Conservation (phyloP, 2,329 filamentous ascomycete species). For the Thielaviopsis musarum region DNA sequence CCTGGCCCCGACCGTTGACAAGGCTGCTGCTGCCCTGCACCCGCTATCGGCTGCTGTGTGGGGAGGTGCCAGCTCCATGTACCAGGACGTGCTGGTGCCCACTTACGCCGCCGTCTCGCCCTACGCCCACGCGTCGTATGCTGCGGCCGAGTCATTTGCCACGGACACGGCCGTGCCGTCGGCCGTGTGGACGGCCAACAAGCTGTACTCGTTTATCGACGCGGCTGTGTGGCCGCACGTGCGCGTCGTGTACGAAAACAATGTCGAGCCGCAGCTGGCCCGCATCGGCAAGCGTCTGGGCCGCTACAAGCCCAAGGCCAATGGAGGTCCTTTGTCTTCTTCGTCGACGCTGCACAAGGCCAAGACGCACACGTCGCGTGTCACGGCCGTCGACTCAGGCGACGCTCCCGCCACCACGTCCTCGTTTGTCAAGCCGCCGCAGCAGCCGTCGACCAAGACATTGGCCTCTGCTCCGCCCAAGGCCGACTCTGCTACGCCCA, state of each 20-base stretch:
- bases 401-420: constrained; percentile 11
- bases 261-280: constrained; percentile 86
- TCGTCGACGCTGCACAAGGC: constrained; percentile 16
- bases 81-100: constrained; percentile 57
- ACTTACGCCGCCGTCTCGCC: constrained; percentile 59
- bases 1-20: constrained; percentile 58
- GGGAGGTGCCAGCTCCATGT: constrained; percentile 48
- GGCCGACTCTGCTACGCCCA: constrained; percentile 17
- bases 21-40: constrained; percentile 35
- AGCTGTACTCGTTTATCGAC: constrained; percentile 53
- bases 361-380: constrained; percentile 16
- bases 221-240: constrained; percentile 67
- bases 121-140: constrained; percentile 54
- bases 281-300: constrained; percentile 84
- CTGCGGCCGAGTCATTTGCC: constrained; percentile 47
- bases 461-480: constrained; percentile 12
- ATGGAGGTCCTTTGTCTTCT: constrained; percentile 13
- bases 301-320: constrained; percentile 42
- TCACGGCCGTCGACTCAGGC: constrained; percentile 15
- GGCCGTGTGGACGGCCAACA: constrained; percentile 52
- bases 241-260: constrained; percentile 67
- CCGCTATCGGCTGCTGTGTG: constrained; percentile 59
- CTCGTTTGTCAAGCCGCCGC: constrained; percentile 11
- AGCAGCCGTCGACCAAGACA: constrained; percentile 15
- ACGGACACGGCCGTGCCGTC: constrained; percentile 56